Evolutionary conservation across 306 rosid genomes (phyloP).

Genomic region (Phaseolus lunatus): DNA sequence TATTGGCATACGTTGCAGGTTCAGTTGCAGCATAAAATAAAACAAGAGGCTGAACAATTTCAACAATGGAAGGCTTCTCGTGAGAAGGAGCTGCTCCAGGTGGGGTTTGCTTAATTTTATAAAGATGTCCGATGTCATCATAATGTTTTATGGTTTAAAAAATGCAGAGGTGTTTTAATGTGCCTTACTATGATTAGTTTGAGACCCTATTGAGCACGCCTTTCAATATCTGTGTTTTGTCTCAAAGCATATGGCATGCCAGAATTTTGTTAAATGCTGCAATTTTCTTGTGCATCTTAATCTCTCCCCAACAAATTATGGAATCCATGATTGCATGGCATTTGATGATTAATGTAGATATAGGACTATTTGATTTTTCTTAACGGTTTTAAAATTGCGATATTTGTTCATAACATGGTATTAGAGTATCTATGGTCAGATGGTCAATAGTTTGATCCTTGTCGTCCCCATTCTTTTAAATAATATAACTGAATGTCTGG

Average conservation of each 20-base stretch:
- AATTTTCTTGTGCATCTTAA: slow-evolving; percentile 6
- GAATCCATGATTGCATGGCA: slow-evolving; percentile 26
- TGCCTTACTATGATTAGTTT: slow-evolving; percentile 24
- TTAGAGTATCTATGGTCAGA: not conserved
- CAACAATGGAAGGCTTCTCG: slow-evolving; percentile 85
- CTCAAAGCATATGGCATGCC: slow-evolving; percentile 32
- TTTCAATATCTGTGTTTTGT: slow-evolving; percentile 25
- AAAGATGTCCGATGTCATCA: slow-evolving; percentile 4
- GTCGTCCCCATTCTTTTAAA: not conserved
- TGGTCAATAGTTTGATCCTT: slow-evolving; percentile 8
- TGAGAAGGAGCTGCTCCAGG: slow-evolving; percentile 88
- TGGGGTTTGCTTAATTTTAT: slow-evolving; percentile 48
- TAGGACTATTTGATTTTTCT: not conserved
- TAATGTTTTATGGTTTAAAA: slow-evolving; percentile 32
- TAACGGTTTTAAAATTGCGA: not conserved
- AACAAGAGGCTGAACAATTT: slow-evolving; percentile 84
- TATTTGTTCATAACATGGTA: slow-evolving; percentile 10
- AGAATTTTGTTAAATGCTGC: slow-evolving; percentile 15
- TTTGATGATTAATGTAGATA: slow-evolving; percentile 8
- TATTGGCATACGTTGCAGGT: slow-evolving; percentile 57
- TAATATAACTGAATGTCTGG: not conserved
- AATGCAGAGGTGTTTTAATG: not conserved
- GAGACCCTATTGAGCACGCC: slow-evolving; percentile 16
- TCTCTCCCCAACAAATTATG: not conserved
- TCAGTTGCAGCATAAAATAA: slow-evolving; percentile 82